Conservation (phyloP, 768 basidiomycete genomes). For the Amanita muscaria region DNA sequence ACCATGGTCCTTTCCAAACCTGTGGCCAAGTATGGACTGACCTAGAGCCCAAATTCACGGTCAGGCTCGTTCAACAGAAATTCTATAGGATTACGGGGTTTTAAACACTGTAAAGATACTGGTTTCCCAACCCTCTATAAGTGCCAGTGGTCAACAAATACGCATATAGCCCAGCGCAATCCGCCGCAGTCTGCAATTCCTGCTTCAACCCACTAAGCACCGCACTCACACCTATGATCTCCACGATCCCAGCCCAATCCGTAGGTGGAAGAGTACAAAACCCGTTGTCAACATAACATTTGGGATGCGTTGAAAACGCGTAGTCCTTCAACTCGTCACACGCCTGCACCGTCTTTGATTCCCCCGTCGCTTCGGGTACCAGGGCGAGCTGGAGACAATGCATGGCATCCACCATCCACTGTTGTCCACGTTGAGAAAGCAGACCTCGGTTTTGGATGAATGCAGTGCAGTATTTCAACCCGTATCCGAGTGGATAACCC, state of each 20-base stretch:
- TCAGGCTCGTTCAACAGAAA: no score
- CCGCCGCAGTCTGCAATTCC: conserved; percentile 20
- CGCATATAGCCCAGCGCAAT: conserved; percentile 22
- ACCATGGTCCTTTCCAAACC: no score
- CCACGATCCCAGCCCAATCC: conserved; percentile 30
- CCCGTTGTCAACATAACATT: conserved; percentile 34
- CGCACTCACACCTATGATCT: conserved; percentile 26
- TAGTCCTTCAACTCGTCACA: conserved; percentile 26
- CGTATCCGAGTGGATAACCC: conserved; percentile 37
- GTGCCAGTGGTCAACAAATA: conserved; percentile 8
- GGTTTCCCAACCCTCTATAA: no score
- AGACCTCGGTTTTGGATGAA: conserved; percentile 22
- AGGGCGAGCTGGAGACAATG: conserved; percentile 35
- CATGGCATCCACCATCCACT: conserved; percentile 39
- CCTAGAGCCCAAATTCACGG: no score
- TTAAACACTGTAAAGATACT: no score
- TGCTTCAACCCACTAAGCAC: conserved; percentile 24
- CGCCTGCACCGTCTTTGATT: conserved; percentile 9
- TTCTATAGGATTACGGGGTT: no score
- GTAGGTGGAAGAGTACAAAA: conserved; percentile 27
- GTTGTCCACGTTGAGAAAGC: conserved; percentile 26
- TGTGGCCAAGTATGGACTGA: no score
- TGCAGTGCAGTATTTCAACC: conserved; percentile 30
- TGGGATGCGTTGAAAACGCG: conserved; percentile 34
- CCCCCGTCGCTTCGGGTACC: conserved; percentile 26